Conservation (phyloP, 805 yeast genomes). For the Scheffersomyces ergatensis region DNA sequence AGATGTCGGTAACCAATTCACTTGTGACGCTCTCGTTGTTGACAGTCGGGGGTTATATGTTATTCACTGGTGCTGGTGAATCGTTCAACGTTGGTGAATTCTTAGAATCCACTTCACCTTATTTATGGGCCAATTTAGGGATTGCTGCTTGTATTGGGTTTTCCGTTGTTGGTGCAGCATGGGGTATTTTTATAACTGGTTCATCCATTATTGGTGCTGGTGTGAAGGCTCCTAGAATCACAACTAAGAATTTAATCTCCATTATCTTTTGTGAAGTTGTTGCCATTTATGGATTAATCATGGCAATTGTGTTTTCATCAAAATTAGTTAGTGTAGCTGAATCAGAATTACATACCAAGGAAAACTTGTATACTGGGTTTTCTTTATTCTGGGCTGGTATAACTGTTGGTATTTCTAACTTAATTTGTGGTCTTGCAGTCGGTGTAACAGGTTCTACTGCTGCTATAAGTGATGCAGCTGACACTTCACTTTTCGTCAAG, state of each 20-base stretch:
- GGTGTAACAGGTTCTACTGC: slow-evolving; percentile 99
- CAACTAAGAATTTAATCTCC: slow-evolving; percentile 93
- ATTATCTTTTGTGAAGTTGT: slow-evolving; percentile 99
- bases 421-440: slow-evolving; percentile 95
- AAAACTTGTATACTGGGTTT: slow-evolving; percentile 90
- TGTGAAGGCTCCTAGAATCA: slow-evolving; percentile 94
- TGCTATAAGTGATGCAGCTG: slow-evolving; percentile 97
- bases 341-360: slow-evolving; percentile 66
- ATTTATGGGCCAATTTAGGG: slow-evolving; percentile 95
- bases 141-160: slow-evolving; percentile 89
- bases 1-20: slow-evolving; percentile 4
- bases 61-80: slow-evolving; percentile 92
- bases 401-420: slow-evolving; percentile 90
- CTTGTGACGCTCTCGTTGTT: slow-evolving; percentile 31
- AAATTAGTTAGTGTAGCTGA: slow-evolving; percentile 71
- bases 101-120: slow-evolving; percentile 82
- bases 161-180: slow-evolving; percentile 96
- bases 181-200: slow-evolving; percentile 98
- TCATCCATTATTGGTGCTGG: slow-evolving; percentile 96
- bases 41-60: slow-evolving; percentile 53
- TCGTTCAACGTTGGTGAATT: slow-evolving; percentile 89
- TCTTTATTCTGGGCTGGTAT: slow-evolving; percentile 97
- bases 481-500: slow-evolving; percentile 89
- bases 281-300: slow-evolving; percentile 95
- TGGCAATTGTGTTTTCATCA: slow-evolving; percentile 95